Percentiles rank a stretch among this genome's conserved stretches.
Evolutionary conservation across 805 yeast genomes (phyloP).

Genomic region (Metschnikowia similis): DNA sequence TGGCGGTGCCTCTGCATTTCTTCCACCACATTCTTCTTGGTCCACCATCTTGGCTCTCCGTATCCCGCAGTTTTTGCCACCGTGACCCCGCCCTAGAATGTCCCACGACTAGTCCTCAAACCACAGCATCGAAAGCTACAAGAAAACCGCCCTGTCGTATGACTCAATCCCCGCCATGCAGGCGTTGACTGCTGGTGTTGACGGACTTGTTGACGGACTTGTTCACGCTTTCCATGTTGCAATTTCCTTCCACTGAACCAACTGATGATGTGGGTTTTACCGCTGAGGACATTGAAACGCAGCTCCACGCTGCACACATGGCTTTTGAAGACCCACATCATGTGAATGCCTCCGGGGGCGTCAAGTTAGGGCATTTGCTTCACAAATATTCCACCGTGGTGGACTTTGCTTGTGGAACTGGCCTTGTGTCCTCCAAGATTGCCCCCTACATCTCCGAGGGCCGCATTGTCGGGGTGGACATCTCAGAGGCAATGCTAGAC

Average conservation of each 20-base stretch:
- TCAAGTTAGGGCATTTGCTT: slow-evolving; percentile 10
- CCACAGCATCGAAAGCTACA: slow-evolving; percentile 20
- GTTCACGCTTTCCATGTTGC: slow-evolving; percentile 20
- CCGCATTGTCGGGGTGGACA: slow-evolving; percentile 34
- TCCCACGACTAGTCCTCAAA: slow-evolving; percentile 22
- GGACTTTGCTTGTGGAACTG: slow-evolving; percentile 46
- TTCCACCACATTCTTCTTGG: too few species aligned
- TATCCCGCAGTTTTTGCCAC: neutral
- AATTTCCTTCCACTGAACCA: slow-evolving; percentile 9
- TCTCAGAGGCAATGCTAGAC: slow-evolving; percentile 23
- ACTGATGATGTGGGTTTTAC: neutral
- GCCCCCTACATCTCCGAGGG: slow-evolving; percentile 24
- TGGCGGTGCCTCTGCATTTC: too few species aligned
- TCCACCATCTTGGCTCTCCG: too few species aligned
- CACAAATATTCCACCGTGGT: slow-evolving; percentile 23
- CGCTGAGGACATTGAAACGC: neutral
- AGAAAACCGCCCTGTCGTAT: slow-evolving; percentile 17
- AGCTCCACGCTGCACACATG: neutral
- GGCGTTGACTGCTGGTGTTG: too few species aligned
- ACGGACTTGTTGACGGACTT: slow-evolving; percentile 15
- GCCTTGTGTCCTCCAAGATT: slow-evolving; percentile 29
- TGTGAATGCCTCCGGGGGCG: slow-evolving; percentile 4
- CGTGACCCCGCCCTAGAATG: slow-evolving; percentile 1
- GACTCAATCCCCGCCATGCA: slow-evolving; percentile 19
- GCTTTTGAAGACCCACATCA: slow-evolving; percentile 1